A percentile compares a stretch with the other conserved stretches of the same genome.
phyloP scores from a whole-genome alignment of 2,329 filamentous ascomycete species.

The Rutstroemia sp. region DNA sequence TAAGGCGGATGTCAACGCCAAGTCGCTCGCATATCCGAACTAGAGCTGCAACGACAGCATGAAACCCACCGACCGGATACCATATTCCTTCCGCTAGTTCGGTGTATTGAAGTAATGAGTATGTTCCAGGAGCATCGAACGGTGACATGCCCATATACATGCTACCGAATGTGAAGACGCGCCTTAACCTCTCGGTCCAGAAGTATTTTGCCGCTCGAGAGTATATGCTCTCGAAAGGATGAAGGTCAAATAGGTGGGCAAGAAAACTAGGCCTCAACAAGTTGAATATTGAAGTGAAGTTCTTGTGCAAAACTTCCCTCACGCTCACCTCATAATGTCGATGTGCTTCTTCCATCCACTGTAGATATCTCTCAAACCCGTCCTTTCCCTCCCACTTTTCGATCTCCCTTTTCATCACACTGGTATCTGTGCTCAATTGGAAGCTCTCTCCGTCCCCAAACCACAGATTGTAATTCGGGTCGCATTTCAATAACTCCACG shows the following conservation, averaged over 20 bases:
- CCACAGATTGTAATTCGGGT: conserved; percentile 69
- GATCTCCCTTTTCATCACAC: conserved; percentile 63
- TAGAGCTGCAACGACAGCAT: conserved; percentile 55
- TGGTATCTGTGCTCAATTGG: conserved; percentile 57
- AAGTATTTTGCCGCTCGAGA: conserved; percentile 59
- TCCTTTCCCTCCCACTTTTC: conserved; percentile 66
- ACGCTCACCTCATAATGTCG: conserved; percentile 63
- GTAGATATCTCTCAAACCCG: conserved; percentile 62
- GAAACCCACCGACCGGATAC: conserved; percentile 67
- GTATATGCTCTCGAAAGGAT: conserved; percentile 67
- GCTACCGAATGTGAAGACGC: conserved; percentile 70
- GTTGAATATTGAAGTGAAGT: conserved; percentile 54
- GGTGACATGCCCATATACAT: conserved; percentile 83
- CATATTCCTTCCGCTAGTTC: conserved; percentile 70
- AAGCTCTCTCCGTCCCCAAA: conserved; percentile 62
- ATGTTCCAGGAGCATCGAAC: conserved; percentile 68
- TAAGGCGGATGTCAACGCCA: conserved; percentile 56
- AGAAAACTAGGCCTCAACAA: conserved; percentile 54
- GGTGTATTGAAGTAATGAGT: conserved; percentile 66
- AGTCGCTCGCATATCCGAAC: conserved; percentile 53
- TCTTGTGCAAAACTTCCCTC: conserved; percentile 56
- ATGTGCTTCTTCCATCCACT: conserved; percentile 60
- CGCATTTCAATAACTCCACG: conserved; percentile 62
- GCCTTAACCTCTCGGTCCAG: conserved; percentile 57
- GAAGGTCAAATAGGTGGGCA: conserved; percentile 49